Evolutionary conservation across 345 rosid species (phyloP).

Genomic region (Arabidopsis suecica): DNA sequence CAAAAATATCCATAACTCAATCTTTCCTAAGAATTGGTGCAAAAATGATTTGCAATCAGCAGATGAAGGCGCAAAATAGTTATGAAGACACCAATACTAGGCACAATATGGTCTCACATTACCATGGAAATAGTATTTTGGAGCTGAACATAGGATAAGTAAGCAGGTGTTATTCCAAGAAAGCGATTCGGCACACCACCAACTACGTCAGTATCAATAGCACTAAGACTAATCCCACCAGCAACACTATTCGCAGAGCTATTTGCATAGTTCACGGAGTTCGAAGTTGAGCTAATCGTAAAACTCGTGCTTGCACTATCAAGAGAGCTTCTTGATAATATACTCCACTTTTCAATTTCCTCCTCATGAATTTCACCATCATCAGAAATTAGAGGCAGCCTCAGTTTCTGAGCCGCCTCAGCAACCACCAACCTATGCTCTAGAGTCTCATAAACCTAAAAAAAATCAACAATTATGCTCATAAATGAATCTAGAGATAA

Average conservation of each 20-base stretch:
- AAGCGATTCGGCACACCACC: slow-evolving; percentile 96
- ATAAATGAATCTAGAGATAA: neutral
- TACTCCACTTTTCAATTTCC: slow-evolving; percentile 92
- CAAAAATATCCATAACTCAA: slow-evolving; percentile 6
- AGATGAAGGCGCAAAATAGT: slow-evolving; percentile 1
- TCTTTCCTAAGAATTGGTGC: slow-evolving; percentile 18
- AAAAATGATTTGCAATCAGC: neutral
- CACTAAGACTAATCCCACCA: slow-evolving; percentile 47
- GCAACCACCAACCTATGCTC: slow-evolving; percentile 93
- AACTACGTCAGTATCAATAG: slow-evolving; percentile 73
- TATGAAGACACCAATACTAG: neutral
- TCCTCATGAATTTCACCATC: slow-evolving; percentile 94
- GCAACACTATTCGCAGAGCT: slow-evolving; percentile 59
- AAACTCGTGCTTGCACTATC: slow-evolving; percentile 77
- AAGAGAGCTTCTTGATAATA: slow-evolving; percentile 81
- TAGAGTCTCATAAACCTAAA: slow-evolving; percentile 82
- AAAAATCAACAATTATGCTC: slow-evolving; percentile 2
- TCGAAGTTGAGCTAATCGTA: slow-evolving; percentile 78
- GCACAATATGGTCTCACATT: slow-evolving; percentile 33
- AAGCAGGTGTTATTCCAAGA: slow-evolving; percentile 87
- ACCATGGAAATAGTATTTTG: slow-evolving; percentile 74
- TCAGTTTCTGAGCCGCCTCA: slow-evolving; percentile 93
- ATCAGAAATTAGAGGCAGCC: slow-evolving; percentile 91
- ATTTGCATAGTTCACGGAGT: slow-evolving; percentile 63
- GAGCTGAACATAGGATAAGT: slow-evolving; percentile 87